A percentile compares a stretch with the other conserved stretches of the same genome.
Evolutionary conservation across 2,329 filamentous ascomycete species (phyloP).

Genomic region (Leptoxyphium fumago): DNA sequence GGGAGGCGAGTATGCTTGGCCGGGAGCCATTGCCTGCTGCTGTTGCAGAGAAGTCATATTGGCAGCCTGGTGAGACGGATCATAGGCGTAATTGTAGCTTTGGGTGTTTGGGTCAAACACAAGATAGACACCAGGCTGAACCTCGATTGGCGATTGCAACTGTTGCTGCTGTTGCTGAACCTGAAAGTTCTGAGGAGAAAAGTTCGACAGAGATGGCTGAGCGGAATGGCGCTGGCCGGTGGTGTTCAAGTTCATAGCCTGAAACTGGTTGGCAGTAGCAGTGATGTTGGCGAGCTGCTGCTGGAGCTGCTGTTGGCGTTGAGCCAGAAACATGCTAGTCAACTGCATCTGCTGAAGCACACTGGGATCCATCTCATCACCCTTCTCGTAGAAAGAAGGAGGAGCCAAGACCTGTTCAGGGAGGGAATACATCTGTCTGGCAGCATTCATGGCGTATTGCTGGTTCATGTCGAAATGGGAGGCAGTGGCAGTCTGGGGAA

Average conservation of each 20-base stretch:
- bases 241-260: slow-evolving; percentile 53
- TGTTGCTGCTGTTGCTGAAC: slow-evolving; percentile 39
- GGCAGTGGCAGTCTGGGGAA: slow-evolving; percentile 46
- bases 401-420: slow-evolving; percentile 83
- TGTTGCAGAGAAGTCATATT: slow-evolving; percentile 37
- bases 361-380: slow-evolving; percentile 66
- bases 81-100: slow-evolving; percentile 67
- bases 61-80: slow-evolving; percentile 30
- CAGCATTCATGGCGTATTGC: slow-evolving; percentile 32
- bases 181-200: slow-evolving; percentile 4
- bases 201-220: slow-evolving; percentile 5
- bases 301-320: slow-evolving; percentile 88
- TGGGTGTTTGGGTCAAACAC: slow-evolving; percentile 79
- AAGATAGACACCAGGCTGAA: slow-evolving; percentile 63
- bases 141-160: slow-evolving; percentile 49
- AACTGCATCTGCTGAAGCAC: slow-evolving; percentile 79
- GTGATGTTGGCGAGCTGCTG: slow-evolving; percentile 81
- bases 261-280: slow-evolving; percentile 68
- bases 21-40: slow-evolving; percentile 6
- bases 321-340: slow-evolving; percentile 81
- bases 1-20: slow-evolving; percentile 3
- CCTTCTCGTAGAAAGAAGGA: slow-evolving; percentile 60
- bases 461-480: slow-evolving; percentile 30
- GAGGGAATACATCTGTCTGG: slow-evolving; percentile 47
- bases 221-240: slow-evolving; percentile 7